Evolutionary conservation across 176 grass and related monocot species (phyloP), one percentile per base, ranked within the genome.

Genomic region (Dactylis glomerata): DNA sequence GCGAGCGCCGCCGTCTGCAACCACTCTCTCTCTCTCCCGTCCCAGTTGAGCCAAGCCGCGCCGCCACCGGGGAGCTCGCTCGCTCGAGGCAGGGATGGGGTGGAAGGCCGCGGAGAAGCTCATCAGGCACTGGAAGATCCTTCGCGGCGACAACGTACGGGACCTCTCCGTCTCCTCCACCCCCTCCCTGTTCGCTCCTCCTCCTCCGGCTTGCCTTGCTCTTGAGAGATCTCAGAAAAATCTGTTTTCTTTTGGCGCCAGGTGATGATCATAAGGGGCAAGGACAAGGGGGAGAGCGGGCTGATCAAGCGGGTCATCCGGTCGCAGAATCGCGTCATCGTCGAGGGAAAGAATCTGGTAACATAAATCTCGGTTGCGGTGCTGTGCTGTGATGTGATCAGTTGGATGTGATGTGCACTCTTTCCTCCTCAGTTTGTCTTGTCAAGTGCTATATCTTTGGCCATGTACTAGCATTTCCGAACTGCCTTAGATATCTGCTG

Each of bases 281-380:
- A 97, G 58, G 92, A 97, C 68, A 97, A 91, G 57, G 95, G 95
- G 65, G 95, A 97, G 83, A 82, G 78, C 8, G 92, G 92, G 36
- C 50, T 88, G 20, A 97, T 94, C 90, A 97, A 97, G 83, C 91
- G 95, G 17, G 95, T 98, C 23, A 95, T 98, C 36, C 88, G 87
- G 66, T 98, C 95, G 34, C 92, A 98, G 85, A 98, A 98, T 70
- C 89, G 95, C 46, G 91, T 95, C 80, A 98, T 95, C 24, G 92
- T 98, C 38, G 95, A 98, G 73, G 91, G 95, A 54, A 98, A 98
- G 83, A 98, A 98, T 80, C 65, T 98, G 95, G 95, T 97, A 86
- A 26, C 41, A 45, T 45, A 0, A 72, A 70, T 71, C 37, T 61
- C 24, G n/a, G n/a, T n/a, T 57, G 22, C 10, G 26, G 20, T 63